phyloP scores from a whole-genome alignment of 257 asterid species.

The Nicotiana benthamiana region DNA sequence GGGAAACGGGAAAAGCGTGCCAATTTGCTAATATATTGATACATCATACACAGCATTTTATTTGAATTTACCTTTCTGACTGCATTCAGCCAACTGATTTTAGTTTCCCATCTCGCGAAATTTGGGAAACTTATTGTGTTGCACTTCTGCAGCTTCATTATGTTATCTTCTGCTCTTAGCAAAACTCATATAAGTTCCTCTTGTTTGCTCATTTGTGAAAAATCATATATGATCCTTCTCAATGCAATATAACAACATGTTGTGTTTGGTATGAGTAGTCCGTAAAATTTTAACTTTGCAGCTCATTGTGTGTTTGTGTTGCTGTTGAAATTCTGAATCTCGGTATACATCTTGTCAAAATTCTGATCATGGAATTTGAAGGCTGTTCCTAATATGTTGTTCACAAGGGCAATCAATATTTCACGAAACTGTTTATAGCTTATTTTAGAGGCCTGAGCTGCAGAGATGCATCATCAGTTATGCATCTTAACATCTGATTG shows the following conservation, averaged over 20 bases:
- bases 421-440: background rate
- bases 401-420: background rate
- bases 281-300: background rate
- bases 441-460: background rate
- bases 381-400: background rate
- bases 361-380: background rate
- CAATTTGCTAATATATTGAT: background rate
- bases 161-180: background rate
- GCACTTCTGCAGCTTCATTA: background rate
- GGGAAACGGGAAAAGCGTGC: background rate
- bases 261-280: background rate
- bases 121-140: background rate
- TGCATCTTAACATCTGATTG: conserved; percentile 2
- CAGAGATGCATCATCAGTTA: conserved; percentile 4
- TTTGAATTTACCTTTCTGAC: background rate
- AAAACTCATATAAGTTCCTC: background rate
- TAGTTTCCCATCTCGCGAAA: background rate
- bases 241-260: background rate
- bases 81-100: background rate
- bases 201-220: background rate
- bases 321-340: background rate
- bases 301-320: background rate
- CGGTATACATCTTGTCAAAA: background rate
- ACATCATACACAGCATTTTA: background rate
- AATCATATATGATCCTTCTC: background rate